Percentiles rank a stretch among this genome's conserved stretches.
Conservation (phyloP, 352 stramenopile species). For the Albugo candida region DNA sequence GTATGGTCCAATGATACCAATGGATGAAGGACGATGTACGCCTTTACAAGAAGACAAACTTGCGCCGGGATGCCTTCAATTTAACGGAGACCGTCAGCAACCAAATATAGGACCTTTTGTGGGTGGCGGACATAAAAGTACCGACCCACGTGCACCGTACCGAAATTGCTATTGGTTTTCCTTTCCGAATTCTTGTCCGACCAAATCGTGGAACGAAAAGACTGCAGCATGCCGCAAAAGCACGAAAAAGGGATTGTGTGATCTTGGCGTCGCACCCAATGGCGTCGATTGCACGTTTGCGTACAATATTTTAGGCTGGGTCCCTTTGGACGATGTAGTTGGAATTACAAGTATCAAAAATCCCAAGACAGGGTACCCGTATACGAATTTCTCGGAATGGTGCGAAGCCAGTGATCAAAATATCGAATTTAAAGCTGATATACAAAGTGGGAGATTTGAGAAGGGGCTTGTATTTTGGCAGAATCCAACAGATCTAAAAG, state of each 20-base stretch:
- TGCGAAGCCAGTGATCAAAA: conserved; percentile 31
- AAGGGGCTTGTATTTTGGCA: conserved; percentile 41
- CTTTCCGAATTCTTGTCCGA: conserved; percentile 51
- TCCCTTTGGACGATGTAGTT: conserved; percentile 59
- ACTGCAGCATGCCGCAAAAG: conserved; percentile 22
- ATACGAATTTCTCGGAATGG: conserved; percentile 48
- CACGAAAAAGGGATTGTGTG: conserved; percentile 39
- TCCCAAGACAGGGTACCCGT: conserved; percentile 12
- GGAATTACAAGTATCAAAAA: conserved; percentile 49
- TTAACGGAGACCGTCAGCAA: conserved; percentile 37
- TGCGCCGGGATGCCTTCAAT: conserved; percentile 31
- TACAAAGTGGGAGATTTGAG: conserved; percentile 17
- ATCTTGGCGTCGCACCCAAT: conserved; percentile 28
- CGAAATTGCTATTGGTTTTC: conserved; percentile 63
- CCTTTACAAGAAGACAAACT: conserved; percentile 20
- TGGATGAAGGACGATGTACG: conserved; percentile 45
- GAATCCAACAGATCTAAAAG: conserved; percentile 25
- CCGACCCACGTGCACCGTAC: conserved; percentile 37
- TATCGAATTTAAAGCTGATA: conserved; percentile 28
- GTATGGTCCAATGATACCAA: conserved; percentile 45
- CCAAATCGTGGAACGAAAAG: conserved; percentile 32
- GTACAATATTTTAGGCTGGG: conserved; percentile 61
- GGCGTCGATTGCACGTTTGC: conserved; percentile 54
- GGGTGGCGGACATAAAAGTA: conserved; percentile 24
- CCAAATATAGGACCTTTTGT: conserved; percentile 38